A percentile compares a stretch with the other conserved stretches of the same genome.
These are phyloP conservation scores for Furcasterigmium furcatum DNA, from an alignment of 2,329 filamentous ascomycete species.

Conservation along the genomic window DNA sequence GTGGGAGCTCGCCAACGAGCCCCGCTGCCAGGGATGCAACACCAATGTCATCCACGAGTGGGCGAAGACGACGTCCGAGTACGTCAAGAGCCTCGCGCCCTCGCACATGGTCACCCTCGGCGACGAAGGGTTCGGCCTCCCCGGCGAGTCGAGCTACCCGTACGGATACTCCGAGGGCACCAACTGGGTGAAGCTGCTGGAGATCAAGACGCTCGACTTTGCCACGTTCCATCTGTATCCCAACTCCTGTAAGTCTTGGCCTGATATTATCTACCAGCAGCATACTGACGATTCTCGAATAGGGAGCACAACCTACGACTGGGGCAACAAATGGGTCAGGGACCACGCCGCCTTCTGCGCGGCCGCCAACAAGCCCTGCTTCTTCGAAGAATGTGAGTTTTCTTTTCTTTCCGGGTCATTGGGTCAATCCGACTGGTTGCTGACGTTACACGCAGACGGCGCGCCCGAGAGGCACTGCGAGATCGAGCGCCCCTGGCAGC, in stretches of 20 bases:
- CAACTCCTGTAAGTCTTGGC: slow-evolving; percentile 21
- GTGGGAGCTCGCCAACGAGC: slow-evolving; percentile 55
- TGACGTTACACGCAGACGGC: slow-evolving; percentile 21
- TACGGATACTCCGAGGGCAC: slow-evolving; percentile 47
- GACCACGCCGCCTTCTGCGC: slow-evolving; percentile 22
- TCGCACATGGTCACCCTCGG: slow-evolving; percentile 63
- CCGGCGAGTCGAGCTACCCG: slow-evolving; percentile 49
- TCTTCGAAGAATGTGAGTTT: slow-evolving; percentile 28
- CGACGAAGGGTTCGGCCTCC: slow-evolving; percentile 48
- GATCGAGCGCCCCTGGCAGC: slow-evolving; percentile 47
- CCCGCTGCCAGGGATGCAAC: slow-evolving; percentile 57
- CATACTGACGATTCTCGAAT: too few species aligned
- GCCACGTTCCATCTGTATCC: slow-evolving; percentile 27
- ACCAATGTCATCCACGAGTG: slow-evolving; percentile 57
- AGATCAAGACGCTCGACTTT: slow-evolving; percentile 49
- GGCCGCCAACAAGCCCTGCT: slow-evolving; percentile 22
- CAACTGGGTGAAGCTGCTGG: slow-evolving; percentile 48
- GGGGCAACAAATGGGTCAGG: slow-evolving; percentile 15
- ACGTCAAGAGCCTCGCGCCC: slow-evolving; percentile 61
- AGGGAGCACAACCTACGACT: slow-evolving; percentile 10
- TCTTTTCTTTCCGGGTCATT: neutral
- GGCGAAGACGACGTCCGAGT: slow-evolving; percentile 54
- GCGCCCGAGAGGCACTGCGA: slow-evolving; percentile 19
- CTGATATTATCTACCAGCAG: too few species aligned
- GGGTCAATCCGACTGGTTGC: neutral